Base-by-base conservation (phyloP, 164 flowering plant species). In the Santalum album region DNA sequence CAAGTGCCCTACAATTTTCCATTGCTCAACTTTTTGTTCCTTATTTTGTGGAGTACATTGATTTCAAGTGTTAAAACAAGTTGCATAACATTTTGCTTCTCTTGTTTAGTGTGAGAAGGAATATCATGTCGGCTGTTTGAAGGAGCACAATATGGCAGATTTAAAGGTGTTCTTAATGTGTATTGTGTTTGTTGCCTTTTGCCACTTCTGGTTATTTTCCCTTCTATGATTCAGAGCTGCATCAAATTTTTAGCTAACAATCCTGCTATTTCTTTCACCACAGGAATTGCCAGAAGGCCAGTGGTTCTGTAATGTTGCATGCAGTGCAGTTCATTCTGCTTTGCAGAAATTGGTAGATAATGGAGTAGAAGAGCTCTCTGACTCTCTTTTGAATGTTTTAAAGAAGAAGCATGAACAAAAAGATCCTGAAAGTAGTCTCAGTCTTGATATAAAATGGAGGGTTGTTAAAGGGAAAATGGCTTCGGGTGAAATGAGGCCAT, bases 101-200 rank as follows among this genome's bases (percentile, higher is more conserved):
- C 22, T 19, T n/a, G n/a, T n/a, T 14, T 73, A 94, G 99, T 94
- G 99, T 70, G 97, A 87, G 71, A 81, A 70, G 61, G 96, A 90
- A 51, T 87, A 60, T 58, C 97, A 94, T 68, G 87, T 94, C 25
- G 90, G 95, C 19, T 94, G 97, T 70, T 61, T 90, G 68, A 81
- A 60, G 77, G 85, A 86, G 14, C 75, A 76, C 55, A 60, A 69
- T 1, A 76, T 86, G 72, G 81, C 63, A 10, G 80, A 87, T 54
- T 65, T 90, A 19, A 73, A 78, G 92, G 99, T 91, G 6, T 21
- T 20, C 23, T 2, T 14, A 56, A 53, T 12, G 22, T 46, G 42
- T 38, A 12, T 38, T 38, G 9, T 38, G 42, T 38, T 29, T 3
- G 34, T 29, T 9, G 34, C 9, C 34, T 29, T 29, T 29, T 29